Percentiles rank a stretch among this genome's conserved stretches.
phyloP scores from a whole-genome alignment of 495 filamentous ascomycete genomes.

The Hamigera avellanea region DNA sequence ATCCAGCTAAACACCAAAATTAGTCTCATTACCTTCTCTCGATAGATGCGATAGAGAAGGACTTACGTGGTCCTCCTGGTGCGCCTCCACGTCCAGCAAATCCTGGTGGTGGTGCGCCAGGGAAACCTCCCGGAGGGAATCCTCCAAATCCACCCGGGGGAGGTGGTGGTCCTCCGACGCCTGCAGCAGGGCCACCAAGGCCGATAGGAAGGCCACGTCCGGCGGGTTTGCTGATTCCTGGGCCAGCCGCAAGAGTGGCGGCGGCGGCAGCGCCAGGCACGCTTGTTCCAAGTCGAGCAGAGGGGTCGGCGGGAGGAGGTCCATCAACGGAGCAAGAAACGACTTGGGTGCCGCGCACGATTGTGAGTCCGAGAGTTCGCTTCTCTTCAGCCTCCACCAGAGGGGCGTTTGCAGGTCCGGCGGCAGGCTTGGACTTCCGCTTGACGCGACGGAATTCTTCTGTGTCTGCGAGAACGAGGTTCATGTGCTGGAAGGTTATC shows the following conservation, averaged over 20 bases:
- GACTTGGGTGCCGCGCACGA: constrained; percentile 86
- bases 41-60: constrained; percentile 2
- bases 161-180: constrained; percentile 71
- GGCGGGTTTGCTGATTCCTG: constrained; percentile 84
- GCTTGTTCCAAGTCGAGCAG: constrained; percentile 72
- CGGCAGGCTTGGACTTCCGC: constrained; percentile 68
- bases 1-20: constrained; percentile 31
- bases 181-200: constrained; percentile 80
- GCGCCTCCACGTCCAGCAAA: constrained; percentile 68
- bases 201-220: constrained; percentile 83
- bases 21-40: constrained; percentile 4
- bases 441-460: constrained; percentile 97
- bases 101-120: constrained; percentile 56
- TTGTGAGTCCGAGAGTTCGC: constrained; percentile 87
- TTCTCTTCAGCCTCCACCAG: constrained; percentile 89
- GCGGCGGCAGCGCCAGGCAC: constrained; percentile 53
- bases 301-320: constrained; percentile 89
- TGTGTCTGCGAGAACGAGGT: constrained; percentile 95
- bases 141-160: constrained; percentile 44
- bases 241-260: constrained; percentile 64
- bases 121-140: constrained; percentile 55
- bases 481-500: constrained; percentile 68
- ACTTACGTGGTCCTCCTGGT: constrained; percentile 51
- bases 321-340: constrained; percentile 92
- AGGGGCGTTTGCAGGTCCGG: constrained; percentile 44